Conservation (phyloP, 2,329 filamentous ascomycete genomes). For the Graphilbum fragrans region DNA sequence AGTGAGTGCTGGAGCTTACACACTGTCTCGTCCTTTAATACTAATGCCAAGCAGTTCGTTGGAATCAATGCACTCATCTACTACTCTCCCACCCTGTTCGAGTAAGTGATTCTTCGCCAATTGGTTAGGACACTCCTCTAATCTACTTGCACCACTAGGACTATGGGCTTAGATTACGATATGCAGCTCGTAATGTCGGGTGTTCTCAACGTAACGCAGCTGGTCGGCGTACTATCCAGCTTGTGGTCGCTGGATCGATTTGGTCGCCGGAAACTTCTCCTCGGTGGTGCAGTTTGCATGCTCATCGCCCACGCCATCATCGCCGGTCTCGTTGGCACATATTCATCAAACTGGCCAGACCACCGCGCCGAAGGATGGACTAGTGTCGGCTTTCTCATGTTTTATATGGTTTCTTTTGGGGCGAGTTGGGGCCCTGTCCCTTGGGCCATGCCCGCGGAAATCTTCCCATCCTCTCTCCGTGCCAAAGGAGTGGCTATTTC, state of each 20-base stretch:
- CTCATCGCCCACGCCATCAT: constrained; percentile 76
- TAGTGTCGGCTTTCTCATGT: constrained; percentile 3
- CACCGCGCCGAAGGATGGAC: constrained; percentile 5
- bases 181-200: constrained; percentile 50
- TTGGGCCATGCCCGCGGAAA: constrained; percentile 18
- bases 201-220: constrained; percentile 19
- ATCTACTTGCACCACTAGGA: constrained; percentile 47
- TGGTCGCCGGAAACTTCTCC: constrained; percentile 12
- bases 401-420: constrained; percentile 8
- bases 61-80: constrained; percentile 86
- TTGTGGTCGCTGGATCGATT: constrained; percentile 50
- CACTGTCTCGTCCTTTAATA: too few relatives aligned
- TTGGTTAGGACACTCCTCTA: constrained; percentile 36
- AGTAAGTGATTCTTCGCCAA: constrained; percentile 12
- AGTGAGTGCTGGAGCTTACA: too few relatives aligned
- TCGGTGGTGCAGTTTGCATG: constrained; percentile 37
- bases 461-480: constrained; percentile 15
- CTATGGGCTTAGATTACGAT: constrained; percentile 45
- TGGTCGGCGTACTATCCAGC: constrained; percentile 36
- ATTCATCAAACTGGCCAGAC: constrained; percentile 1
- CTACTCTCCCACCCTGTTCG: constrained; percentile 71
- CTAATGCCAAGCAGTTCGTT: not conserved
- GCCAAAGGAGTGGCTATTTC: constrained; percentile 14
- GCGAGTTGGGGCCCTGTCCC: constrained; percentile 10
- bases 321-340: constrained; percentile 56